Conservation (phyloP, 768 basidiomycete genomes). For the Suillus sp. region DNA sequence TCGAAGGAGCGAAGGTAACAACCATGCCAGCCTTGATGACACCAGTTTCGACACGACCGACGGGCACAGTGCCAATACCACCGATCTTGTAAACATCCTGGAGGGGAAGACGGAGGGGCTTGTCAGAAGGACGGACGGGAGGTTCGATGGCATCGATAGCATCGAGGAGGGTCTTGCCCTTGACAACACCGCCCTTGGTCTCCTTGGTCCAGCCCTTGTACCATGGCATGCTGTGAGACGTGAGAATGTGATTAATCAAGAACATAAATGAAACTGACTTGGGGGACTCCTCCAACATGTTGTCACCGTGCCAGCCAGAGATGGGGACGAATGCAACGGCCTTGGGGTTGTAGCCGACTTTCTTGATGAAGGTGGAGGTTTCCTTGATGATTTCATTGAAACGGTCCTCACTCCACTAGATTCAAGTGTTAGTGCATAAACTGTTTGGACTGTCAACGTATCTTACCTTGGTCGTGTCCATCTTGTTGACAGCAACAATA, state of each 20-base stretch:
- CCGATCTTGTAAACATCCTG: constrained; percentile 99
- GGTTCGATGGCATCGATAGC: constrained; percentile 99
- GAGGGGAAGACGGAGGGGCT: constrained; percentile 99
- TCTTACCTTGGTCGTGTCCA: constrained; percentile 97
- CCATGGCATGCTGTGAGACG: constrained; percentile 84
- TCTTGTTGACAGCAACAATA: constrained; percentile 99
- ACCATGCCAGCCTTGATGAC: constrained; percentile 99
- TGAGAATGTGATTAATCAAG: constrained; percentile 19
- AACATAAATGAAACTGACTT: constrained; percentile 58
- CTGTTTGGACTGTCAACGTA: neutral
- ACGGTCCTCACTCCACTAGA: constrained; percentile 96
- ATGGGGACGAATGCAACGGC: constrained; percentile 98
- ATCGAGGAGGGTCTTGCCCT: constrained; percentile 99
- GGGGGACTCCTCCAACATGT: constrained; percentile 99
- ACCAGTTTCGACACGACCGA: constrained; percentile 99
- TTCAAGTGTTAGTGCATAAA: constrained; percentile 12
- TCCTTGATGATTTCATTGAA: constrained; percentile 99
- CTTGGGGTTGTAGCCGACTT: constrained; percentile 99
- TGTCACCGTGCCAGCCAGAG: constrained; percentile 99
- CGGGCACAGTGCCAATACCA: constrained; percentile 99
- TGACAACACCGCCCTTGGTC: constrained; percentile 87
- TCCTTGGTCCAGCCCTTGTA: constrained; percentile 99
- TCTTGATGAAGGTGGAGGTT: constrained; percentile 97
- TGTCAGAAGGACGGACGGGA: constrained; percentile 94
- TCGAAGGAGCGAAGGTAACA: constrained; percentile 93